Base-by-base conservation (phyloP, 306 rosid species). In the Carpinus fangiana region DNA sequence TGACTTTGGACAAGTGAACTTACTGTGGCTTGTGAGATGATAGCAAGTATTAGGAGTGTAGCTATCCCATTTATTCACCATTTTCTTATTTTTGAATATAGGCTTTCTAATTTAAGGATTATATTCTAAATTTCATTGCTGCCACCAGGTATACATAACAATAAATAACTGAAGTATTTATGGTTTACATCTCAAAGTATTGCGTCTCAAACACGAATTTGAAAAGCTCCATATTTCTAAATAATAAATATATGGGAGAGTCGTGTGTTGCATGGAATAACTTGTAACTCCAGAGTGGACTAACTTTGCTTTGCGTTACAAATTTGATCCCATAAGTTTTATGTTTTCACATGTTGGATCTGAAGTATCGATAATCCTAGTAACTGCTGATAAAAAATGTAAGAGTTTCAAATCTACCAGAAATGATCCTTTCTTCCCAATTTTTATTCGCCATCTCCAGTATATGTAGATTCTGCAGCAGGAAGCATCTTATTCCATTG, bases 341-440 rank as follows among this genome's bases (percentile, higher is more conserved):
- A 8, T 31, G 13, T 31, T 28, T 9, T 53, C 2, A 5, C n/a
- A 61, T 14, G 17, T 61, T 12, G 68, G 6, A 28, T 61, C 36
- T 66, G 71, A 38, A 66, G 26, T 36, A 66, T 38, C 2, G 71
- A 8, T 57, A 36, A 66, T 66, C 28, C 8, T 66, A 41, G 34
- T 18, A 3, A 66, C 17, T 66, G 71, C 50, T 18, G 48, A 14
- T 36, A 5, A 34, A 11, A 13, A 7, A 62, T 62, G 14, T 31
- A 66, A 66, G 71, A 38, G 28, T 66, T 66, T 38, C 71, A 66
- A 66, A 66, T 66, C 48, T 36, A 38, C 50, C 17, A 38, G 71
- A 17, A 66, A 20, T 41, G 8, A 38, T 36, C 14, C 18, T 36
- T 61, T 14, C 17, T 66, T 17, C 50, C 50, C 64, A 57, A 65